A percentile compares a stretch with the other conserved stretches of the same genome.
These are phyloP conservation scores for Trypanosoma congolense DNA, from an alignment of 208 protist species.

Conservation along the genomic window DNA sequence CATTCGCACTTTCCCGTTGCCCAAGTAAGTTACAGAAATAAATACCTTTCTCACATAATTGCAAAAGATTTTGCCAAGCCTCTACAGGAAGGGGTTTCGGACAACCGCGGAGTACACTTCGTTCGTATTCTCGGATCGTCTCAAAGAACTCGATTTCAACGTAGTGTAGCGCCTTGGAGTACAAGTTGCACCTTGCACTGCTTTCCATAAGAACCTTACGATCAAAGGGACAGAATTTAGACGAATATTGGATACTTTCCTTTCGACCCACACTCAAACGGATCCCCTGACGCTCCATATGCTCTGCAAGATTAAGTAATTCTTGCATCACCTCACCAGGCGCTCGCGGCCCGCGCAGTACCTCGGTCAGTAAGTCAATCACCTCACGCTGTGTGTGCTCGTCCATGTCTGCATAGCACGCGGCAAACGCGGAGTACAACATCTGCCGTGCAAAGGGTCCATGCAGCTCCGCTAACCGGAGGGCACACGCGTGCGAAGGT, in stretches of 20 bases:
- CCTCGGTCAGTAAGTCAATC: slow-evolving; percentile 50
- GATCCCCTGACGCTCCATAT: slow-evolving; percentile 94
- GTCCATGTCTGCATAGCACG: slow-evolving; percentile 80
- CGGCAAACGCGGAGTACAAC: slow-evolving; percentile 85
- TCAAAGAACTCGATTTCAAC: slow-evolving; percentile 91
- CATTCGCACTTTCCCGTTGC: slow-evolving; percentile 96
- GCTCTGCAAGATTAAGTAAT: slow-evolving; percentile 95
- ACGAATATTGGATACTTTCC: slow-evolving; percentile 27
- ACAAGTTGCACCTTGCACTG: slow-evolving; percentile 92
- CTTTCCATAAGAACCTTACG: slow-evolving; percentile 87
- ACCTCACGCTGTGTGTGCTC: slow-evolving; percentile 41
- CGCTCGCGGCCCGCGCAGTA: slow-evolving; percentile 65
- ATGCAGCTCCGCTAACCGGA: slow-evolving; percentile 73
- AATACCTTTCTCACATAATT: slow-evolving; percentile 91
- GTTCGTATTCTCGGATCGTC: slow-evolving; percentile 69
- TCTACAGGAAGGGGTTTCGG: slow-evolving; percentile 48
- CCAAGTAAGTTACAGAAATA: slow-evolving; percentile 98
- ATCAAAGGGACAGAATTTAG: slow-evolving; percentile 69
- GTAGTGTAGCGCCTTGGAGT: slow-evolving; percentile 94
- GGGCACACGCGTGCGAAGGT: slow-evolving; percentile 64
- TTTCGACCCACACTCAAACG: slow-evolving; percentile 47
- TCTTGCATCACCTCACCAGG: slow-evolving; percentile 91
- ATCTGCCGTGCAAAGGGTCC: slow-evolving; percentile 87
- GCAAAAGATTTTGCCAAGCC: slow-evolving; percentile 59
- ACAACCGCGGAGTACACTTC: slow-evolving; percentile 55